Evolutionary conservation across 768 basidiomycete genomes (phyloP), one percentile per base, ranked within the genome.

Genomic region (Basidioascus undulatus): DNA sequence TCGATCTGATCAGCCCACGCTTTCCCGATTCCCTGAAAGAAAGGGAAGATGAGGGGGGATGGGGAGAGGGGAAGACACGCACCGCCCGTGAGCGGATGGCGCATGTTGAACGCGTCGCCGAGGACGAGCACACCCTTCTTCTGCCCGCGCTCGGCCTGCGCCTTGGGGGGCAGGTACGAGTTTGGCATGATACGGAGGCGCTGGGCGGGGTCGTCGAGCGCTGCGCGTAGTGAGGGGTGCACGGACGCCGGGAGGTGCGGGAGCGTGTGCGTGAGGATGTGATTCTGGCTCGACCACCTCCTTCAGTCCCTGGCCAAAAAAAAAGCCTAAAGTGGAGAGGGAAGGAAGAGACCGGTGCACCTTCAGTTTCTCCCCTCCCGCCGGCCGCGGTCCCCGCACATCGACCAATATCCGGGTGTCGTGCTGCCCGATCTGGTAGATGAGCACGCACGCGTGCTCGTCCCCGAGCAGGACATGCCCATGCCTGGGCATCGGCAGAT

Each of bases 101-200:
- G 79, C 87, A 96, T 96, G 55, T 96, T 98, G 77, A 83, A 89
- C 2, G 89, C 74, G 55, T 96, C 92, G 2, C 92, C 92, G 26
- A 92, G 64, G 46, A 96, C 71, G 43, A 98, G 61, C 9, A 71
- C 72, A 20, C 82, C 81, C 37, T 72, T 66, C 47, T 70, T 76
- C 18, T 27, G 38, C 35, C 41, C 46, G 6, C 51, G 44, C n/a
- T n/a, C n/a, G 2, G 57, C 59, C 53, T 89, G 87, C 44, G 72
- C 62, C 3, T 74, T 63, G 1, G 86, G 61, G 0, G 92, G 81
- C 2, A 98, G 67, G 64, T 80, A 92, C 0, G 81, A 78, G 56
- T 94, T 96, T 25, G 92, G 87, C 87, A 96, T 94, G 16, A 74
- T 72, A 12, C 83, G 68, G 15, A 92, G 63, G 18, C 82, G 73